Base-by-base conservation (phyloP, 495 filamentous ascomycete species). In the Hypoxylon rickii region DNA sequence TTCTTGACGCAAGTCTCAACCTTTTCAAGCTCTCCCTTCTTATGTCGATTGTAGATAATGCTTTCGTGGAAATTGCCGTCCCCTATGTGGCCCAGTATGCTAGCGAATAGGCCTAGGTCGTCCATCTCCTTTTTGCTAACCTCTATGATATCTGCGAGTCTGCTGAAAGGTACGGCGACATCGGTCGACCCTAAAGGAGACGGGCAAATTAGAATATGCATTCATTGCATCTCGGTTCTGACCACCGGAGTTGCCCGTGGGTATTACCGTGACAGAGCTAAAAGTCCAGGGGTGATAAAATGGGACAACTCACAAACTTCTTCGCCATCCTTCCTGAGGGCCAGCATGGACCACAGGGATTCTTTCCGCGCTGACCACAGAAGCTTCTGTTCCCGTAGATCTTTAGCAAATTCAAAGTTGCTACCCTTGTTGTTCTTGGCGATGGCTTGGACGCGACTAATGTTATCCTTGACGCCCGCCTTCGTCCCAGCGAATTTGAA, bases 31-130 rank as follows among this genome's bases (percentile, higher is more conserved):
- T 96, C 89, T 2, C 71, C 82, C 8, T 81, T 80, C 51, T 90
- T 77, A 13, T 73, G 76, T 21, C 79, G 75, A 63, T 93, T 83
- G 64, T 94, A 96, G 69, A 96, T 83, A 63, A 96, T 91, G 68
- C 85, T 88, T 62, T 90, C 84, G 67, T 96, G 92, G 70, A 96
- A 96, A 69, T 97, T 97, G 6, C 92, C 91, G 68, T 96, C 75
- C 4, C 69, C 69, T n/a, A 72, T 65, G 44, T 72, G 69, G 10
- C 88, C 90, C 0, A 97, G 77, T 18, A 93, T 90, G 67, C 84
- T 89, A 15, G 89, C 90, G 64, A 96, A 93, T 7, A 96, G 71
- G 2, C 89, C 90, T 7, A 93, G 75, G 6, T 89, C 84, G 63
- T 93, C 88, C 75, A 96, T 84, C 68, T 95, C 89, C 63, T 90